Evolutionary conservation across 2,329 filamentous ascomycete genomes (phyloP).

Genomic region (Hymenoscyphus infarciens): DNA sequence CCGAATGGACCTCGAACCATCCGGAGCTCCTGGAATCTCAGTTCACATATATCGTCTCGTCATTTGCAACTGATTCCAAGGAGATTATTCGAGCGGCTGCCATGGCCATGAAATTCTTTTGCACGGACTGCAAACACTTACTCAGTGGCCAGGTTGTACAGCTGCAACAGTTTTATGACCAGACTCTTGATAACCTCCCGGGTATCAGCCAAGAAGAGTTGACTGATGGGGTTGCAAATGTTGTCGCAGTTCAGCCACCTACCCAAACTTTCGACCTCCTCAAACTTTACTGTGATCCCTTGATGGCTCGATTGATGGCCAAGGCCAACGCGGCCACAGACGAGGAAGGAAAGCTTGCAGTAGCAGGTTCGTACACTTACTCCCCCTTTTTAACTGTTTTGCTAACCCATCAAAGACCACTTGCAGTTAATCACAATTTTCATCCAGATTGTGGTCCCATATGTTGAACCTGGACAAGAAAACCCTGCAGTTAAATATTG

Average conservation of each 20-base stretch:
- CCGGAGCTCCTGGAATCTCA: constrained; percentile 89
- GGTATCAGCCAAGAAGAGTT: constrained; percentile 89
- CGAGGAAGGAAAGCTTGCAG: constrained; percentile 76
- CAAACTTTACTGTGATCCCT: constrained; percentile 89
- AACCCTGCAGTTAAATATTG: constrained; percentile 96
- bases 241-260: constrained; percentile 80
- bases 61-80: constrained; percentile 82
- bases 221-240: constrained; percentile 89
- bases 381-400: not conserved
- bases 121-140: constrained; percentile 86
- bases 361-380: constrained; percentile 62
- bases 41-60: constrained; percentile 91
- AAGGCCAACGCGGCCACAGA: constrained; percentile 83
- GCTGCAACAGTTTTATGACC: constrained; percentile 88
- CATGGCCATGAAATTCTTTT: constrained; percentile 94
- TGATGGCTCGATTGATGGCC: constrained; percentile 78
- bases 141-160: constrained; percentile 80
- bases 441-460: constrained; percentile 72
- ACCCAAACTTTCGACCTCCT: constrained; percentile 78
- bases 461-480: constrained; percentile 65
- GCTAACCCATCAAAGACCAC: constrained; percentile 57
- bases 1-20: constrained; percentile 94
- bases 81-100: constrained; percentile 91
- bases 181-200: constrained; percentile 81
- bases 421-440: constrained; percentile 91